Percentiles rank a stretch among this genome's conserved stretches.
Conservation (phyloP, 108 stramenopile species). For the Stephanodiscus triporus region DNA sequence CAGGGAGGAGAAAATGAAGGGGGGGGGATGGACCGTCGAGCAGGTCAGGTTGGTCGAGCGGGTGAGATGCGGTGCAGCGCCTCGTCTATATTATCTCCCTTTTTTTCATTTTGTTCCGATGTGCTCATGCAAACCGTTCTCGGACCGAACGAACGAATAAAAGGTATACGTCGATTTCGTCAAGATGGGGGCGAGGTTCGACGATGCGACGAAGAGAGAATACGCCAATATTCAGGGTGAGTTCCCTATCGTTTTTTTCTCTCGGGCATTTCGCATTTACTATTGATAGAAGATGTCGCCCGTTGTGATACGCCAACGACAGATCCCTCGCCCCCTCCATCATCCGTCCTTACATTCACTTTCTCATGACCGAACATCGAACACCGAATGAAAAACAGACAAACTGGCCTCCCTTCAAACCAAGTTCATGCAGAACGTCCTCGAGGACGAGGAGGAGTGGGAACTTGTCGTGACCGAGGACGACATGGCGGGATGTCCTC, state of each 20-base stretch:
- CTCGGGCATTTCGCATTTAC: no score
- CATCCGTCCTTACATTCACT: no score
- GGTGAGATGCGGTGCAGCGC: no score
- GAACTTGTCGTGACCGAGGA: conserved; percentile 53
- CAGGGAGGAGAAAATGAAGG: conserved; percentile 8
- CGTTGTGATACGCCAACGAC: no score
- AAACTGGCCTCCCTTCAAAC: conserved; percentile 59
- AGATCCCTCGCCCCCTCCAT: no score
- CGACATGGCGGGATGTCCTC: conserved; percentile 12
- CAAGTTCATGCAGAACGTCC: conserved; percentile 72
- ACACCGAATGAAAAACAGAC: conserved; percentile 23
- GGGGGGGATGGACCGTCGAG: conserved; percentile 24
- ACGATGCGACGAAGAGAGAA: conserved; percentile 41
- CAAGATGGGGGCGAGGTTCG: conserved; percentile 51
- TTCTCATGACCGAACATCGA: no score
- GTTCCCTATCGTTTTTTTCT: neutral
- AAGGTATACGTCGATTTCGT: conserved; percentile 56
- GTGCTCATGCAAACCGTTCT: neutral
- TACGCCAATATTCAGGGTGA: conserved; percentile 50
- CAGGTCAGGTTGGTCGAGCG: conserved; percentile 59
- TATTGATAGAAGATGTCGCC: no score
- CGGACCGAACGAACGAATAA: neutral
- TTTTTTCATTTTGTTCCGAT: neutral
- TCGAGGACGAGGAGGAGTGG: conserved; percentile 76
- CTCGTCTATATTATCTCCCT: no score